Evolutionary conservation across 2,329 filamentous ascomycete species (phyloP), one percentile per base, ranked within the genome.

Genomic region (Sporothrix sp.): DNA sequence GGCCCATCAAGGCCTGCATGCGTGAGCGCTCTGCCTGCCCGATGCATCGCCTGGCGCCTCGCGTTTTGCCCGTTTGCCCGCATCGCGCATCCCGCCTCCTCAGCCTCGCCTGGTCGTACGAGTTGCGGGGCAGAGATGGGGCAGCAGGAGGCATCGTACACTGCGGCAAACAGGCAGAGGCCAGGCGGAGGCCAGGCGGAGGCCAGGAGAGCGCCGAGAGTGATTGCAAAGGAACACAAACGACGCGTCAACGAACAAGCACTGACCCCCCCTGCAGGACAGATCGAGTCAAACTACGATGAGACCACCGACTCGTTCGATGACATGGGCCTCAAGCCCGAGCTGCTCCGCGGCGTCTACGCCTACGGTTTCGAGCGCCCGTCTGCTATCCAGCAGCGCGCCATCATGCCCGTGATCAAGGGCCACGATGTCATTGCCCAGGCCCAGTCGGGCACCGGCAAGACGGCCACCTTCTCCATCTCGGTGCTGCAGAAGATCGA

Each of bases 251-350:
- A 39, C 37, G 23, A 30, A 39, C 27, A 7, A 16, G 43, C 18
- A 11, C 32, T 54, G 35, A 37, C 51, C 47, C 27, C 53, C 14
- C 3, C 53, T 68, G 65, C 70, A 95, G 91, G 85, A 74, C 89
- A 95, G 78, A 98, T 98, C 81, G 94, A 98, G 82, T 95, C 90
- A 70, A 98, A 98, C 87, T 98, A 97, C 78, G 93, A 98, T 81
- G 90, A 97, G 82, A 90, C 91, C 66, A 91, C 93, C 73, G 94
- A 98, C 76, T 95, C 89, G 57, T 98, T 98, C 76, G 93, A 98
- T 75, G 81, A 90, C 65, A 98, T 98, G 93, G 84, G 83, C 75
- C 82, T 98, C 67, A 95, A 94, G 82, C 69, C 88, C 59, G 93
- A 98, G 79, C 86, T 98, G 67, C 88, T 98, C 69, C 89, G 93